These are phyloP conservation scores for Colletotrichum liaoningense DNA, from an alignment of 2,329 filamentous ascomycete genomes.

Conservation along the genomic window DNA sequence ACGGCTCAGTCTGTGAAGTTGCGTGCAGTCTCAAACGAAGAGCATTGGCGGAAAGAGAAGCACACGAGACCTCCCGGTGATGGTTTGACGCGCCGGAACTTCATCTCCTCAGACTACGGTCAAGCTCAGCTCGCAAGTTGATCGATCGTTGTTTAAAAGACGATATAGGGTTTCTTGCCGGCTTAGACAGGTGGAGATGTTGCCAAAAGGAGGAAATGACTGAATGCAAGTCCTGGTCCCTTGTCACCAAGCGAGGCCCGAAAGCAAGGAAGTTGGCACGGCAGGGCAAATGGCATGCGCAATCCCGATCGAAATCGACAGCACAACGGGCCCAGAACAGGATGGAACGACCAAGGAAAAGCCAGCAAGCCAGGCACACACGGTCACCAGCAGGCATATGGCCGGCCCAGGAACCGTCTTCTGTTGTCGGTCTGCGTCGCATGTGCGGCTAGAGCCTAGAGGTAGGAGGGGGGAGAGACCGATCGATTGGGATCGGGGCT, in stretches of 20 bases:
- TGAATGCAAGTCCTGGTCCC: constrained; percentile 7
- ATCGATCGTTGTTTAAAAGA: neutral
- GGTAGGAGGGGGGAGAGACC: neutral
- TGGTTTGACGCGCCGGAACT: constrained; percentile 14
- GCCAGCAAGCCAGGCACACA: constrained; percentile 8
- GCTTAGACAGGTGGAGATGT: constrained; percentile 20
- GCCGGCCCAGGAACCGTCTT: constrained; percentile 3
- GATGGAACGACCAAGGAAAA: constrained; percentile 26
- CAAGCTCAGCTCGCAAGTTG: neutral
- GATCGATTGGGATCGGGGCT: neutral
- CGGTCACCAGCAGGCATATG: neutral
- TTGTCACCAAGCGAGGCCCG: constrained; percentile 7
- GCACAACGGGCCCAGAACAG: constrained; percentile 23
- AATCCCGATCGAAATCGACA: constrained; percentile 26
- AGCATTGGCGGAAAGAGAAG: neutral
- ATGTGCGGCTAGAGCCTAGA: neutral
- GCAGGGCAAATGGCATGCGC: constrained; percentile 9
- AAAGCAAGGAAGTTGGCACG: constrained; percentile 27
- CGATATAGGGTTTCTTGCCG: constrained; percentile 21
- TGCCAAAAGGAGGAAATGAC: constrained; percentile 20
- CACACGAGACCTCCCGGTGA: neutral
- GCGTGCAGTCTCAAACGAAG: neutral
- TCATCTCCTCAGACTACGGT: constrained; percentile 20
- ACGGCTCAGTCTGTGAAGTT: neutral
- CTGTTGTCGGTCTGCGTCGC: neutral